Conservation (phyloP, 2,329 filamentous ascomycete genomes). For the Lithohypha guttulata region DNA sequence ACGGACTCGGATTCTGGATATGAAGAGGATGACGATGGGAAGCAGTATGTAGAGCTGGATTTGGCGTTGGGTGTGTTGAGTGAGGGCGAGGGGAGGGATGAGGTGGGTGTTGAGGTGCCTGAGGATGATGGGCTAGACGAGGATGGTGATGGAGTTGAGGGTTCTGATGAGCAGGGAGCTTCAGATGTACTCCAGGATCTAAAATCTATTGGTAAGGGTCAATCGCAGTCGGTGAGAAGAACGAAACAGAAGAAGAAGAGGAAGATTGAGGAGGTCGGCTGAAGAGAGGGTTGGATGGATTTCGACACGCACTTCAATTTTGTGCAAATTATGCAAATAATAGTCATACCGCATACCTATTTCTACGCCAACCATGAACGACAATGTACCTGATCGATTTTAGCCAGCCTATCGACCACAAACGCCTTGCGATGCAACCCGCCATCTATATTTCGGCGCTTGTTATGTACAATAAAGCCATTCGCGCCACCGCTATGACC, state of each 20-base stretch:
- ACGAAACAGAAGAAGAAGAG: slow-evolving; percentile 10
- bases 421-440: too few species aligned
- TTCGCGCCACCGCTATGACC: too few species aligned
- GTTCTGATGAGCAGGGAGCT: not conserved
- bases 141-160: slow-evolving; percentile 5
- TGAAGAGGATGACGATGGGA: slow-evolving; percentile 16
- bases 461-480: too few species aligned
- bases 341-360: not conserved
- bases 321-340: not conserved
- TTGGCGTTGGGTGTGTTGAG: slow-evolving; percentile 36
- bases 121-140: not conserved
- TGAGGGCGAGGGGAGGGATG: slow-evolving; percentile 24
- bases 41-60: slow-evolving; percentile 36
- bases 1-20: not conserved
- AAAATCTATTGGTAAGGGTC: slow-evolving; percentile 1
- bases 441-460: too few species aligned
- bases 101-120: slow-evolving; percentile 5
- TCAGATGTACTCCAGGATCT: slow-evolving; percentile 10
- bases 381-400: too few species aligned
- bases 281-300: not conserved
- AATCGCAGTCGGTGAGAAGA: slow-evolving; percentile 3
- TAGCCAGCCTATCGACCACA: too few species aligned
- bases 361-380: too few species aligned
- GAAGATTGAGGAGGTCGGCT: slow-evolving; percentile 17
- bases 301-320: not conserved